Conservation (phyloP, 1,139 yeast species). For the Blastobotrys serpentis region DNA sequence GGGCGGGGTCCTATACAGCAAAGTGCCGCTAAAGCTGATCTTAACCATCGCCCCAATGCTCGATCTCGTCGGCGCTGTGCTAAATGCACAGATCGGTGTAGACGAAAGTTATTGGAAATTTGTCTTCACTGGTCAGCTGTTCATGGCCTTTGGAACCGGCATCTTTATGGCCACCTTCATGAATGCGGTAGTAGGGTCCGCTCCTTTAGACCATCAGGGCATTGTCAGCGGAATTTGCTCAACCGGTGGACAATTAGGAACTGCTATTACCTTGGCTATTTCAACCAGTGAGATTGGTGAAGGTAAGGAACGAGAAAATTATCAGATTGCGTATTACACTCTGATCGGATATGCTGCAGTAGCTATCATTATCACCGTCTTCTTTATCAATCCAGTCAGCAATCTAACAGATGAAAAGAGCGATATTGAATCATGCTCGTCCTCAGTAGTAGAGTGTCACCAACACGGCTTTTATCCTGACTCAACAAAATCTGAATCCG, state of each 20-base stretch:
- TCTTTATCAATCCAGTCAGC: slow-evolving; percentile 18
- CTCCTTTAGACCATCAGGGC: slow-evolving; percentile 40
- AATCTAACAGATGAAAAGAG: neutral
- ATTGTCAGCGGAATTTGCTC: slow-evolving; percentile 36
- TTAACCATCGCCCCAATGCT: slow-evolving; percentile 27
- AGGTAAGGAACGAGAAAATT: slow-evolving; percentile 13
- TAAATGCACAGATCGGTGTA: slow-evolving; percentile 31
- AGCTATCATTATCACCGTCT: slow-evolving; percentile 17
- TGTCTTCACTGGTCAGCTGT: slow-evolving; percentile 30
- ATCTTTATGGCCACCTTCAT: slow-evolving; percentile 25
- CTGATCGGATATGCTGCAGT: slow-evolving; percentile 22
- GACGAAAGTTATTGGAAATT: slow-evolving; percentile 33
- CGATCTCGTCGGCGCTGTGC: slow-evolving; percentile 25
- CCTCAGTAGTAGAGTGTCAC: neutral
- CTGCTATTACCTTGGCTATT: slow-evolving; percentile 32
- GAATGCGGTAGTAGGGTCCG: slow-evolving; percentile 29
- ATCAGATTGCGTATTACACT: slow-evolving; percentile 21
- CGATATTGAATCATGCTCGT: neutral
- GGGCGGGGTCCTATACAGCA: slow-evolving; percentile 25
- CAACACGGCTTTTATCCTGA: neutral
- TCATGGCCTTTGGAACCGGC: slow-evolving; percentile 29
- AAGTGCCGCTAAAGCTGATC: slow-evolving; percentile 19
- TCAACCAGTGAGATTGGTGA: slow-evolving; percentile 28
- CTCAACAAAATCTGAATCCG: neutral
- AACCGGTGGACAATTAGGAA: slow-evolving; percentile 33